These are phyloP conservation scores for Podaxis pistillaris DNA, from an alignment of 768 basidiomycete species.

Conservation along the genomic window DNA sequence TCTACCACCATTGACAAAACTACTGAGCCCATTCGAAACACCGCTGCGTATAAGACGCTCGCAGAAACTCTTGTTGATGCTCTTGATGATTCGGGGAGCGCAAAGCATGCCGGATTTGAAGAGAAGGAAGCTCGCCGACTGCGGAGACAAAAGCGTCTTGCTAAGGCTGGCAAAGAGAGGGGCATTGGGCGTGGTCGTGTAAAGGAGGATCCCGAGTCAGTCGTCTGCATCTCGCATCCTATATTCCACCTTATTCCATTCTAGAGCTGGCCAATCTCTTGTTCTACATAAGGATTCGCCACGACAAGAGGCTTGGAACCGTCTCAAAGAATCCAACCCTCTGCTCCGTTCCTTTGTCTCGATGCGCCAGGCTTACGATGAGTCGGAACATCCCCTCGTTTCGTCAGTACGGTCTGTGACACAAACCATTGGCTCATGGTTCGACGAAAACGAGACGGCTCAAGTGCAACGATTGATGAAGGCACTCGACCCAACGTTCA, in stretches of 20 bases:
- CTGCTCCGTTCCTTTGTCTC: slow-evolving; percentile 57
- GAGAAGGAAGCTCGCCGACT: slow-evolving; percentile 88
- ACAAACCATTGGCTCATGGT: slow-evolving; percentile 82
- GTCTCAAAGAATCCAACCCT: slow-evolving; percentile 77
- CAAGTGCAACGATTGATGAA: slow-evolving; percentile 88
- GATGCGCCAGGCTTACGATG: slow-evolving; percentile 74
- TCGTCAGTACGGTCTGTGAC: slow-evolving; percentile 81
- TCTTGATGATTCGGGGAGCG: slow-evolving; percentile 89
- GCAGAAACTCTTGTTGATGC: slow-evolving; percentile 90
- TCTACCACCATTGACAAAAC: slow-evolving; percentile 84
- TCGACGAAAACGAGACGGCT: slow-evolving; percentile 98
- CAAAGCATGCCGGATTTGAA: slow-evolving; percentile 94
- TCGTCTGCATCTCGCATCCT: slow-evolving; percentile 16
- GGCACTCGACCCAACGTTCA: slow-evolving; percentile 84
- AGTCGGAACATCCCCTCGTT: slow-evolving; percentile 91
- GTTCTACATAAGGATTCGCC: slow-evolving; percentile 83
- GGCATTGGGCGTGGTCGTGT: slow-evolving; percentile 58
- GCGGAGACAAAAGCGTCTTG: slow-evolving; percentile 76
- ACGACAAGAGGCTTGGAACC: slow-evolving; percentile 78
- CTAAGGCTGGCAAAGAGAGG: slow-evolving; percentile 75
- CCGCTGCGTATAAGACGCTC: slow-evolving; percentile 88
- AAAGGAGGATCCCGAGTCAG: slow-evolving; percentile 80
- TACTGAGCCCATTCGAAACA: slow-evolving; percentile 97
- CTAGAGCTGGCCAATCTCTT: slow-evolving; percentile 82
- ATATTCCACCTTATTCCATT: not conserved